Evolutionary conservation across 2,329 filamentous ascomycete species (phyloP).

Genomic region (Xylariaceae sp.): DNA sequence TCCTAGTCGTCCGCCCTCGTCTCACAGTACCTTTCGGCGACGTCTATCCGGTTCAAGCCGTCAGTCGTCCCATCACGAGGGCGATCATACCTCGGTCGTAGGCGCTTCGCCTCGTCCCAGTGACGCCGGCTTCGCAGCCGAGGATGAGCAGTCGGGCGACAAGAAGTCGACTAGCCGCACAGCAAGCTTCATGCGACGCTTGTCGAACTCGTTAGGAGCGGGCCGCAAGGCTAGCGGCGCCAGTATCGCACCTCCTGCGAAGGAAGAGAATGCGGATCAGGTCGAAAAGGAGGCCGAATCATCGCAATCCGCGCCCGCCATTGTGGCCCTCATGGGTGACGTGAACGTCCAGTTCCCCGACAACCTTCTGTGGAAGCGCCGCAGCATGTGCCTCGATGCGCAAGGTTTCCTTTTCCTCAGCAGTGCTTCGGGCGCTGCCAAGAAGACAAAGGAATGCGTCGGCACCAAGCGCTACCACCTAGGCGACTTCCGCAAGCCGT

Average conservation of each 20-base stretch:
- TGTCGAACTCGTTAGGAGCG: conserved; percentile 49
- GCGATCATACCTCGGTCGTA: conserved; percentile 28
- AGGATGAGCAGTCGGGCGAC: conserved; percentile 42
- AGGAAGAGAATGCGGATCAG: conserved; percentile 43
- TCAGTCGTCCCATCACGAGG: conserved; percentile 45
- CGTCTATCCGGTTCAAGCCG: conserved; percentile 62
- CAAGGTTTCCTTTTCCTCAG: conserved; percentile 79
- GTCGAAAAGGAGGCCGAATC: conserved; percentile 27
- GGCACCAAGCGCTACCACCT: conserved; percentile 75
- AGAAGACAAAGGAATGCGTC: conserved; percentile 50
- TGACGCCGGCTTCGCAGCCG: conserved; percentile 42
- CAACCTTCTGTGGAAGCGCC: conserved; percentile 91
- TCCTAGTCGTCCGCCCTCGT: conserved; percentile 44
- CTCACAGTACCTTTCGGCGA: conserved; percentile 46
- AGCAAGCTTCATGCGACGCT: conserved; percentile 53
- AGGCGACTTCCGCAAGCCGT: conserved; percentile 73
- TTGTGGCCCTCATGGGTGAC: conserved; percentile 71
- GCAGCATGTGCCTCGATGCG: conserved; percentile 79
- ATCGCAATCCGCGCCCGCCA: conserved; percentile 31
- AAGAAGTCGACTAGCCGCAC: conserved; percentile 47
- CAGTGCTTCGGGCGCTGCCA: conserved; percentile 53
- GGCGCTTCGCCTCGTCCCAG: conserved; percentile 39
- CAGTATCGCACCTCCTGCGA: conserved; percentile 46
- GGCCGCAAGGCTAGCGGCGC: conserved; percentile 43
- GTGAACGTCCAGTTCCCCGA: conserved; percentile 98